Base-by-base conservation (phyloP, 352 stramenopile genomes). In the Phytopythium chamaehyphon region DNA sequence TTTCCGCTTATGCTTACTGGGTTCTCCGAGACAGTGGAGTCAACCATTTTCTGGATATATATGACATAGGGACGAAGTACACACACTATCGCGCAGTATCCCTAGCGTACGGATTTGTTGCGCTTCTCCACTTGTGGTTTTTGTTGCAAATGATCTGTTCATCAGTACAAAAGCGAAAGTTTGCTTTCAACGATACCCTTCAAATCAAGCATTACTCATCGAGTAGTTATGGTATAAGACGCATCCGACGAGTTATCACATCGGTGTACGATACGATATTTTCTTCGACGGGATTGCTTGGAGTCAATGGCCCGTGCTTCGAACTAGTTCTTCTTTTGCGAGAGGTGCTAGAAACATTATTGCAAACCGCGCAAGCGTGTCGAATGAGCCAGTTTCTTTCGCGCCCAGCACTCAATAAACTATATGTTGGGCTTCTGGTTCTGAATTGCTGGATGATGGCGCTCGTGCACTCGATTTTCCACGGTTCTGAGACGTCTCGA, bases 301-400 rank as follows among this genome's bases (percentile, higher is more conserved):
- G 55, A 2, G 56, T 67, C 3, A 64, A 57, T 15, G 51, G 59
- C 1, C 45, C 40, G 15, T 64, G 60, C 22, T 69, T 72, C n/a
- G 37, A 72, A 3, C 10, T 43, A 6, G 18, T 49, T 26, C 51
- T 66, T 7, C 22, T 64, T 14, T 45, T 14, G n/a, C 50, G 62
- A 2, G 62, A 70, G 22, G 42, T 66, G 10, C 24, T 70, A 2
- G 62, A 70, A 38, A 66, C 62, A 0, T 26, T 51, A 0, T 44
- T 70, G n/a, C 62, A 70, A 36, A 61, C 62, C 12, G 19, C 63
- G 0, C 62, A 70, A 57, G 62, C 58, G 3, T 64, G 64, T 38
- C 54, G 54, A 0, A 70, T 70, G 62, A 70, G 62, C 42, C 21
- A 35, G 12, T 26, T 63, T 19, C 53, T 70, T 11, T 48, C 58